Base-by-base conservation (phyloP, 164 flowering plant genomes). In the Protea cynaroides region DNA sequence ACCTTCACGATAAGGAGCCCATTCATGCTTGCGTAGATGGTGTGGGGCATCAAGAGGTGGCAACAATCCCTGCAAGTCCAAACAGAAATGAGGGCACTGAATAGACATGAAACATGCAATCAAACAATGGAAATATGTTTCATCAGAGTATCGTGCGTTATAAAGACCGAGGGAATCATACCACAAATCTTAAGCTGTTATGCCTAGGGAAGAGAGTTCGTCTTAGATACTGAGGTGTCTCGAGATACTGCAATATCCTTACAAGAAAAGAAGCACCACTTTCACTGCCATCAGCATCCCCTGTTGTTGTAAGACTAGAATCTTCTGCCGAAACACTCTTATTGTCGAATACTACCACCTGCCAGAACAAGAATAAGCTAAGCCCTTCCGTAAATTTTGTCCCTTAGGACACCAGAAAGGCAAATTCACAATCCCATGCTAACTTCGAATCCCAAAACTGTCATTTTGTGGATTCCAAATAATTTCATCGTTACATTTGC, bases 41-140 rank as follows among this genome's bases (percentile, higher is more conserved):
- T 91, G 97, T 47, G 99, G 96, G 63, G 99, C 99, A 80, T 94
- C 97, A 74, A 94, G 90, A 44, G 99, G 99, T 24, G 99, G 99
- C 75, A 91, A 74, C 76, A 89, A 52, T 53, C 99, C 99, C 99
- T 94, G 70, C 19, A 59, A 71, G 64, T 14, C 51, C 59, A 66
- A 53, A 37, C n/a, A 56, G 38, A 65, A 67, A 63, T n/a, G 38
- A 54, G 13, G 34, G 57, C 23, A 1, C 17, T 23, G 38, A 65
- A 43, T 19, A 19, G 24, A 68, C 44, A 43, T 14, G 21, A 46
- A 62, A 3, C 1, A 63, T 56, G 62, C 15, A 46, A 59, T 62
- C 46, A 68, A 19, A 57, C 18, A 51, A 50, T 25, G 19, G 18
- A 18, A 25, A n/a, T 24, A 1, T 34, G 9, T 23, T 49, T 4